Evolutionary conservation across 345 rosid genomes (phyloP).

Genomic region (Mercurialis annua): DNA sequence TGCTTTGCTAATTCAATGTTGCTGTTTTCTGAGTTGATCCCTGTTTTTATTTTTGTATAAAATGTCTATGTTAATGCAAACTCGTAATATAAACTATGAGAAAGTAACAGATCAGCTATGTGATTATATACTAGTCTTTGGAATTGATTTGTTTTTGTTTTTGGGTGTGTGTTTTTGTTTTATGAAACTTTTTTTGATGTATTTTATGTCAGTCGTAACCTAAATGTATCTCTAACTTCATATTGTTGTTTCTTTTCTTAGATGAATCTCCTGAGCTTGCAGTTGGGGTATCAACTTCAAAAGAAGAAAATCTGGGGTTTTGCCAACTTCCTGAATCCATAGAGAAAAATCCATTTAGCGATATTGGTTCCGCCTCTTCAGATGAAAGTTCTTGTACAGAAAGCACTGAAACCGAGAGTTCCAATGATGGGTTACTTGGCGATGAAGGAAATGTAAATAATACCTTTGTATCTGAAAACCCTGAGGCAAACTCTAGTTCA

Average conservation of each 20-base stretch:
- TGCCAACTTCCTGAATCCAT: slow-evolving; percentile 20
- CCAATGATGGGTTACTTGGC: slow-evolving; percentile 18
- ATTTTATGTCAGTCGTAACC: neutral
- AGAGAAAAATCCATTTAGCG: slow-evolving; percentile 24
- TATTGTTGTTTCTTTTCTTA: slow-evolving; percentile 11
- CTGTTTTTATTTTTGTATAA: no score
- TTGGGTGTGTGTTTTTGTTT: neutral
- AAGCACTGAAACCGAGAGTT: slow-evolving; percentile 26
- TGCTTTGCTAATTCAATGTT: no score
- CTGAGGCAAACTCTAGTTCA: slow-evolving; percentile 20
- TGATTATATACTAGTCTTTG: neutral
- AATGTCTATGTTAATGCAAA: no score
- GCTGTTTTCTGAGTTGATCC: no score
- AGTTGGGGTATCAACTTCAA: slow-evolving; percentile 34
- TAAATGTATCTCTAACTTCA: neutral
- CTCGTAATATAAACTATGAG: no score
- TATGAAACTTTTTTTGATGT: neutral
- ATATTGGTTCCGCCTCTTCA: slow-evolving; percentile 22
- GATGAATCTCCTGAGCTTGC: slow-evolving; percentile 43
- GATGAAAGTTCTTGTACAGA: slow-evolving; percentile 21
- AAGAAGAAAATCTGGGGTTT: slow-evolving; percentile 20
- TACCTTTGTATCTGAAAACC: slow-evolving; percentile 25
- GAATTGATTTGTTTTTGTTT: neutral
- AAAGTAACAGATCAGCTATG: no score
- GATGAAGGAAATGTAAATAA: slow-evolving; percentile 24